Conservation (phyloP, 108 stramenopile genomes). For the Nannochloropsis oceanica region DNA sequence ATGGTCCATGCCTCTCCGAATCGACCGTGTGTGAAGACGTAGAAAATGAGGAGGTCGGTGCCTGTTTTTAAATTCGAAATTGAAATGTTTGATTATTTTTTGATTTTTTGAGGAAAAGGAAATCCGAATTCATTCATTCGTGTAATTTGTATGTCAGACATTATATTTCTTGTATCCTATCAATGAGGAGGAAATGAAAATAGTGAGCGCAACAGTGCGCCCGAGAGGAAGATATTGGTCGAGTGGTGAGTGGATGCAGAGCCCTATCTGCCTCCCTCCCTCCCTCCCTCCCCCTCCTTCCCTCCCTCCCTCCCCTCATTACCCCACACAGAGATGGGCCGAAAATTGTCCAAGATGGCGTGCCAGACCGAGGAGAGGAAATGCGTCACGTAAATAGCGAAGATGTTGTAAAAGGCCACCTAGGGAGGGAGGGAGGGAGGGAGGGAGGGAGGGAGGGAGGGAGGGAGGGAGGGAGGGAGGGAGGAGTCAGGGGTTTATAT, state of each 20-base stretch:
- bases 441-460: not conserved
- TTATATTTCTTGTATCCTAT: too few relatives aligned
- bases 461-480: not conserved
- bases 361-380: conserved; percentile 81
- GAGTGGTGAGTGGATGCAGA: not conserved
- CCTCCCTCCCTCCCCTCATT: not conserved
- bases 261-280: not conserved
- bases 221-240: too few relatives aligned
- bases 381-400: conserved; percentile 74
- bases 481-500: too few relatives aligned
- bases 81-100: not conserved
- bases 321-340: conserved; percentile 75
- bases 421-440: not conserved
- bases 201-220: too few relatives aligned
- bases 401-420: conserved; percentile 71
- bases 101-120: not conserved
- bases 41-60: conserved; percentile 70
- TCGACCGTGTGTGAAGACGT: conserved; percentile 44
- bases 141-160: too few relatives aligned
- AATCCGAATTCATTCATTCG: too few relatives aligned
- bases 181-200: too few relatives aligned
- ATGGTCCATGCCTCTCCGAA: conserved; percentile 80
- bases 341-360: conserved; percentile 92
- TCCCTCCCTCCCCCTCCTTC: not conserved
- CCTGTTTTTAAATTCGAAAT: not conserved